Conservation (phyloP, 805 yeast genomes). For the Tetrapisispora taiwanensis region DNA sequence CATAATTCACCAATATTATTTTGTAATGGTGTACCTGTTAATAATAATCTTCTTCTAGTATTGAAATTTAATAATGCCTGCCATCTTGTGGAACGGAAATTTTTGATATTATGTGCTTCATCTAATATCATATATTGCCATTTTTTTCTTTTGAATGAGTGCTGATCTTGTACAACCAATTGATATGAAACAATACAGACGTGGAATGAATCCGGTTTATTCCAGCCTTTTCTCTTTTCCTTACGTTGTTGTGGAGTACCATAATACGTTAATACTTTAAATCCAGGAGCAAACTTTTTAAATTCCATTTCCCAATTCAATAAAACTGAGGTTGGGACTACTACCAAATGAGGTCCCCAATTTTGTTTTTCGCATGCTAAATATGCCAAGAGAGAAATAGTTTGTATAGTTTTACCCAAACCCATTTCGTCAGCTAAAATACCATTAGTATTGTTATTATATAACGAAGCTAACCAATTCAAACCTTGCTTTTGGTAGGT, state of each 20-base stretch:
- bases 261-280: slow-evolving; percentile 87
- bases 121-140: slow-evolving; percentile 97
- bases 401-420: slow-evolving; percentile 91
- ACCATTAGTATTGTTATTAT: slow-evolving; percentile 89
- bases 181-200: slow-evolving; percentile 96
- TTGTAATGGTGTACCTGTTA: slow-evolving; percentile 96
- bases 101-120: slow-evolving; percentile 96
- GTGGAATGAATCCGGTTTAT: slow-evolving; percentile 89
- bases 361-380: slow-evolving; percentile 86
- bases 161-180: slow-evolving; percentile 94
- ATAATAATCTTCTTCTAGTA: slow-evolving; percentile 72
- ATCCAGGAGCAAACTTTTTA: slow-evolving; percentile 95
- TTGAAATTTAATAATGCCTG: slow-evolving; percentile 89
- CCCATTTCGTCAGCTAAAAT: slow-evolving; percentile 99
- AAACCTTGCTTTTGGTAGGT: slow-evolving; percentile 92
- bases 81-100: slow-evolving; percentile 95
- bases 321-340: slow-evolving; percentile 96
- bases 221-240: slow-evolving; percentile 95
- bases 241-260: slow-evolving; percentile 97
- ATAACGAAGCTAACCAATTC: slow-evolving; percentile 92
- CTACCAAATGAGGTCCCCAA: slow-evolving; percentile 97
- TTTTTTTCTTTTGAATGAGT: slow-evolving; percentile 77
- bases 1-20: slow-evolving; percentile 91
- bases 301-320: slow-evolving; percentile 99
- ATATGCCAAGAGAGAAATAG: slow-evolving; percentile 76